Evolutionary conservation across 2,329 filamentous ascomycete species (phyloP).

Genomic region (Sphaerulina vaccinii): DNA sequence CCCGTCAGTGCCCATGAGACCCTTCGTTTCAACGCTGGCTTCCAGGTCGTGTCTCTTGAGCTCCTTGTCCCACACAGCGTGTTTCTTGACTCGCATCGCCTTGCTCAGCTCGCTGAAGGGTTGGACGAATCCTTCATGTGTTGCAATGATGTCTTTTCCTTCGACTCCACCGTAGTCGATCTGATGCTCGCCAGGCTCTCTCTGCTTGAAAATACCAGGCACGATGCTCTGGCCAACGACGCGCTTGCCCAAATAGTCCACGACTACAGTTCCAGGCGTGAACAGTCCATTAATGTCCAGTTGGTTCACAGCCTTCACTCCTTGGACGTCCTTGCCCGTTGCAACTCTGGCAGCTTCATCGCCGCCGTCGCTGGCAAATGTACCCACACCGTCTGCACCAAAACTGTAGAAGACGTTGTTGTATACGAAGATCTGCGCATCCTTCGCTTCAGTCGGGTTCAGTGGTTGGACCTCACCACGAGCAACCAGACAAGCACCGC

Average conservation of each 20-base stretch:
- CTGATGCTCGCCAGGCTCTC: slow-evolving; percentile 94
- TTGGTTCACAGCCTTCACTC: slow-evolving; percentile 93
- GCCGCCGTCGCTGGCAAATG: slow-evolving; percentile 92
- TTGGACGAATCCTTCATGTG: slow-evolving; percentile 79
- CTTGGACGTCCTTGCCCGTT: slow-evolving; percentile 92
- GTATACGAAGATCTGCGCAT: slow-evolving; percentile 98
- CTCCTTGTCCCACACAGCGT: slow-evolving; percentile 97
- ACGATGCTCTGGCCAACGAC: slow-evolving; percentile 98
- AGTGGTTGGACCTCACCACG: slow-evolving; percentile 88
- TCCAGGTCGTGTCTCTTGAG: slow-evolving; percentile 86
- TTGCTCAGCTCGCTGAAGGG: slow-evolving; percentile 90
- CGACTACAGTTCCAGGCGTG: slow-evolving; percentile 91
- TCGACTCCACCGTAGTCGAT: slow-evolving; percentile 99
- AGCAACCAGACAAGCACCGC: slow-evolving; percentile 87
- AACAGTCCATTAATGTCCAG: slow-evolving; percentile 92
- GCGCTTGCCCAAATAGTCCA: slow-evolving; percentile 95
- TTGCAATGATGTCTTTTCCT: slow-evolving; percentile 90
- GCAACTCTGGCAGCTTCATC: slow-evolving; percentile 95
- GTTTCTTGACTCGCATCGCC: slow-evolving; percentile 86
- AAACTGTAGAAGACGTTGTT: slow-evolving; percentile 99
- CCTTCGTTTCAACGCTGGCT: slow-evolving; percentile 96
- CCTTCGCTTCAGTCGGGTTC: slow-evolving; percentile 87
- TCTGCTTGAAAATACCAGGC: slow-evolving; percentile 97
- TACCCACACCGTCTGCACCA: slow-evolving; percentile 93
- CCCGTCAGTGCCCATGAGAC: slow-evolving; percentile 92